A percentile compares a stretch with the other conserved stretches of the same genome.
Conservation (phyloP, 176 grass and related monocot genomes). For the Hsuehochloa calcarea region DNA sequence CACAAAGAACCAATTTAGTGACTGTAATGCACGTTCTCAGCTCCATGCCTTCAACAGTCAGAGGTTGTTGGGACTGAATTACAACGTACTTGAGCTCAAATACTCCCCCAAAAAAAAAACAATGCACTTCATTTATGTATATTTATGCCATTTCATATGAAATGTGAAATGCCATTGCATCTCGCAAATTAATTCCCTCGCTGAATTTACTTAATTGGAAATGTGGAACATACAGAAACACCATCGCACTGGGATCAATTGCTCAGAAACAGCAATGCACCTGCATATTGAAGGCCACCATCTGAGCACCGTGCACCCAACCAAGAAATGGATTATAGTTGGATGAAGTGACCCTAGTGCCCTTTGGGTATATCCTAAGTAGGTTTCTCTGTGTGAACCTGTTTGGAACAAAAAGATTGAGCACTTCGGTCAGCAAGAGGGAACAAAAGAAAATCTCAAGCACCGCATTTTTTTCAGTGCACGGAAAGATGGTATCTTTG, state of each 20-base stretch:
- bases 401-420: conserved; percentile 22
- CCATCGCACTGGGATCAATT: neutral
- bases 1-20: neutral
- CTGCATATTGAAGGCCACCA: conserved; percentile 99
- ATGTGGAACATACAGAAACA: neutral
- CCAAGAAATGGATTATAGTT: conserved; percentile 95
- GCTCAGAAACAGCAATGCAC: conserved; percentile 32
- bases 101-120: too few species aligned
- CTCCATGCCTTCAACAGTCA: neutral
- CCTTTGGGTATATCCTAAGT: conserved; percentile 87
- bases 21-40: neutral
- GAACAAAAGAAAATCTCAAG: neutral
- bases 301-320: conserved; percentile 92
- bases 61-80: neutral
- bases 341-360: conserved; percentile 74
- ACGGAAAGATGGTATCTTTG: neutral
- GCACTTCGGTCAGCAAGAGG: conserved; percentile 15
- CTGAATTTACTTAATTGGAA: neutral
- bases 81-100: neutral
- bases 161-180: neutral
- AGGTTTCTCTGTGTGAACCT: conserved; percentile 94
- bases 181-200: neutral
- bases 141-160: neutral
- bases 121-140: neutral
- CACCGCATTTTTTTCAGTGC: neutral